Evolutionary conservation across 1,139 yeast species (phyloP).

Genomic region (Saccharomycopsis phalli): DNA sequence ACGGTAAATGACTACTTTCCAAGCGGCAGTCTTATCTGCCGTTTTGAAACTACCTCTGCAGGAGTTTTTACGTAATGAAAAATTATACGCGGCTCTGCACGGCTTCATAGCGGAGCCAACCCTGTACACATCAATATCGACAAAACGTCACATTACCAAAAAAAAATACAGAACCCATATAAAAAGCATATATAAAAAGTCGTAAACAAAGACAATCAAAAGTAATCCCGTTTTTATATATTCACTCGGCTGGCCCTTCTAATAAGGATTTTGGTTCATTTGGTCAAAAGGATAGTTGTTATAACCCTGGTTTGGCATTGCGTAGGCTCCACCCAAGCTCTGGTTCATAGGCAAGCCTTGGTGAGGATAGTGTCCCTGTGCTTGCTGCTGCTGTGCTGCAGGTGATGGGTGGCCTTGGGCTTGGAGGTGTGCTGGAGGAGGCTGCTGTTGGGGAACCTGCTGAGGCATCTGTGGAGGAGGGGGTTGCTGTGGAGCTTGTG

Average conservation of each 20-base stretch:
- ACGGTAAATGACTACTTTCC: too few relatives aligned
- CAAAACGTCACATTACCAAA: neutral
- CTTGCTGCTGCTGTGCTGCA: slow-evolving; percentile 22
- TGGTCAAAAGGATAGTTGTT: slow-evolving; percentile 15
- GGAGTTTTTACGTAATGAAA: too few relatives aligned
- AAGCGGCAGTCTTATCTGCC: too few relatives aligned
- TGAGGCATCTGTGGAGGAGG: slow-evolving; percentile 23
- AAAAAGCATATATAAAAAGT: neutral
- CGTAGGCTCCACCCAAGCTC: slow-evolving; percentile 13
- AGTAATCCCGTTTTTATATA: neutral
- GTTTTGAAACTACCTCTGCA: too few relatives aligned
- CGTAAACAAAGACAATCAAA: neutral
- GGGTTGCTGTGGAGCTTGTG: slow-evolving; percentile 23
- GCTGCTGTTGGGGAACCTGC: slow-evolving; percentile 29
- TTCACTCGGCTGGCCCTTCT: neutral
- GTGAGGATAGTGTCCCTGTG: slow-evolving; percentile 5
- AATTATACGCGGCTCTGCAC: too few relatives aligned
- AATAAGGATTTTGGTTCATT: slow-evolving; percentile 16
- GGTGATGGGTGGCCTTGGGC: slow-evolving; percentile 21
- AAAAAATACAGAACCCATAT: neutral
- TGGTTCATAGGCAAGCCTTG: slow-evolving; percentile 12
- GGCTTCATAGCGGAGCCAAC: too few relatives aligned
- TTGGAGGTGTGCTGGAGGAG: slow-evolving; percentile 21
- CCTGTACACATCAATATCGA: too few relatives aligned
- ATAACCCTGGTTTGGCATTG: slow-evolving; percentile 15